Evolutionary conservation across 352 stramenopile species (phyloP), one percentile per base, ranked within the genome.

Genomic region (Elongisporangium anandrum): DNA sequence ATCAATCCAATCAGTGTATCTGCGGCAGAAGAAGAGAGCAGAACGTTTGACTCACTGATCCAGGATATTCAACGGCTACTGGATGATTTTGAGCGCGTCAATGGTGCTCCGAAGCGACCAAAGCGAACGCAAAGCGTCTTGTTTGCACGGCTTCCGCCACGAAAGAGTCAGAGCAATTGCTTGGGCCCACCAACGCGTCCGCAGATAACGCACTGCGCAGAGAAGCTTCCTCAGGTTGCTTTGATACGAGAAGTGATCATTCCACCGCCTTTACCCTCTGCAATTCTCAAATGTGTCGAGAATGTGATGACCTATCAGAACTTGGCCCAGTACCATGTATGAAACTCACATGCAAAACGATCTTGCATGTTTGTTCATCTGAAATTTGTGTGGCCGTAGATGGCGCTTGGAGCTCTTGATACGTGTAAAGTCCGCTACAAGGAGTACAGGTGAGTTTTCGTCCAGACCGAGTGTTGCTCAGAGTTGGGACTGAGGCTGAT

Each of bases 301-400:
- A 70, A 68, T 53, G 72, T 70, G 1, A 61, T 92, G 51, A 82
- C 79, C 21, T 87, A 82, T 52, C 82, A 92, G 56, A 92, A 90
- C 56, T 71, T 69, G 49, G 64, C 57, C 4, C 81, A 90, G 55
- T 86, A 69, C 56, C 71, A 90, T 26, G 81, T 92, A 66, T 22
- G n/a, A 2, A 6, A 16, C 16, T 17, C 4, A 7, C 13, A 7
- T 41, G 26, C 45, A 19, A 39, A 24, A 1, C n/a, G n/a, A 39
- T 17, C 19, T 12, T 17, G 21, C 21, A 39, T 12, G 23, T 20
- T 15, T 20, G 5, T 20, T 21, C 10, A 21, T 41, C 19, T 65
- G 10, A 47, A 53, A 34, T 45, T n/a, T 50, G 21, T 24, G 26
- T 59, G 12, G 22, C 22, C 22, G 16, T 64, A 91, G 79, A 87